Evolutionary conservation across 257 asterid genomes (phyloP), one percentile per base, ranked within the genome.

Genomic region (Fraxinus anomala): DNA sequence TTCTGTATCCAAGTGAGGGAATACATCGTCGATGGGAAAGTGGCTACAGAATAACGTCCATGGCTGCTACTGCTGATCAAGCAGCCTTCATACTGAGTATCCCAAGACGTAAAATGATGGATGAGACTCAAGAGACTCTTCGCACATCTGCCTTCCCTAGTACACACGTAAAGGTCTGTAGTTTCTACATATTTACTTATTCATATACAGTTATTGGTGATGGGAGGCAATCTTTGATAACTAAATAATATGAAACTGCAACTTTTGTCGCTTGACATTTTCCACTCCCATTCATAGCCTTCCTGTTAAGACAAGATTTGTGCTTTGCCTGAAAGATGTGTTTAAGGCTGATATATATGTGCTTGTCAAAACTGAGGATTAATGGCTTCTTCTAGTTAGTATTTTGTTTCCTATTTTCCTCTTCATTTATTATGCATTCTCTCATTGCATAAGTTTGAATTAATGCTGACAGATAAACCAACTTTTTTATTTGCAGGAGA

Each of bases 81-180:
- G 97, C 91, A 0, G 99, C 99, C 70, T 90, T 95, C 82, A 91
- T 91, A 76, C 91, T 95, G 65, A 92, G 99, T 76, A 86, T 92
- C 47, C 98, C 99, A 9, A 87, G 97, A 72, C 98, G 98, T 26
- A 95, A 95, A 83, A 88, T 91, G 87, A 82, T 87, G 80, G 99
- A 95, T 39, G 99, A 95, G 89, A 93, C 99, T 76, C 99, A 95
- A 82, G 99, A 95, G 87, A 92, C 99, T 54, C 91, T 95, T 59
- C 96, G 99, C 28, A 95, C 99, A 39, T 92, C 98, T 81, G 98
- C 97, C 68, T 95, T 95, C 78, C 99, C 99, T 0, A 95, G 98
- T 83, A 87, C 97, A 70, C 99, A 95, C 83, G 91, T 87, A 31
- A 87, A 87, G 91, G 91, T 87, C 70, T 14, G 42, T 72, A 95